These are phyloP conservation scores for Noccaea bulbosa DNA, from an alignment of 345 rosid species.

Conservation along the genomic window DNA sequence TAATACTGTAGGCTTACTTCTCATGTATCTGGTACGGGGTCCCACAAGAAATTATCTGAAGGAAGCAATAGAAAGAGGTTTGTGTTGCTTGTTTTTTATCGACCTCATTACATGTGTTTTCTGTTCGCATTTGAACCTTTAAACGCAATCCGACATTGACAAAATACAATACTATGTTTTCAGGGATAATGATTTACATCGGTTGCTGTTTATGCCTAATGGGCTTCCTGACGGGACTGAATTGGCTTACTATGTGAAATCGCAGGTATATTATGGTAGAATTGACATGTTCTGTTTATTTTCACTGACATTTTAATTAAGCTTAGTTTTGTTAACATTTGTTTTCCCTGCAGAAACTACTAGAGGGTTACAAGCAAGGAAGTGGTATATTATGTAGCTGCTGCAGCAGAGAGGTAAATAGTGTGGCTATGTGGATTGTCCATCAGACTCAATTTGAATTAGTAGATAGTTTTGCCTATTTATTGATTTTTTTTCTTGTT, in stretches of 20 bases:
- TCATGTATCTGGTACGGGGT: conserved; percentile 40
- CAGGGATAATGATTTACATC: conserved; percentile 97
- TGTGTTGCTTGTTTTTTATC: conserved; percentile 25
- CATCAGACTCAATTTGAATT: conserved; percentile 8
- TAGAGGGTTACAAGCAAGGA: conserved; percentile 85
- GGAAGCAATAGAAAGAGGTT: conserved; percentile 77
- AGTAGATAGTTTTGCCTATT: not conserved
- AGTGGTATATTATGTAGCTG: conserved; percentile 86
- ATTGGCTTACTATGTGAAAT: conserved; percentile 81
- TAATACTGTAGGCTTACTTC: conserved; percentile 56
- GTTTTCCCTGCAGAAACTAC: conserved; percentile 54
- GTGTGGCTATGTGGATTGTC: conserved; percentile 12
- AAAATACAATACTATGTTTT: conserved; percentile 25
- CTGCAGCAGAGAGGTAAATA: conserved; percentile 75
- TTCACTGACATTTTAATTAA: conserved; percentile 5
- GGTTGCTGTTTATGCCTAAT: conserved; percentile 88
- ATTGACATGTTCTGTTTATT: conserved; percentile 1
- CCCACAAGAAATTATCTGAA: conserved; percentile 67
- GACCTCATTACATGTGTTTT: conserved; percentile 4
- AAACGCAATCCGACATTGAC: conserved; percentile 6
- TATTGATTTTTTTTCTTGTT: not conserved
- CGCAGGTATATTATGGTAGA: conserved; percentile 61
- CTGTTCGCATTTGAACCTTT: conserved; percentile 20
- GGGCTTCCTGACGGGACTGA: conserved; percentile 95
- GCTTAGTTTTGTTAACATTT: conserved; percentile 5